Evolutionary conservation across 1,139 yeast species (phyloP).

Genomic region (Chernovozyma aurita): DNA sequence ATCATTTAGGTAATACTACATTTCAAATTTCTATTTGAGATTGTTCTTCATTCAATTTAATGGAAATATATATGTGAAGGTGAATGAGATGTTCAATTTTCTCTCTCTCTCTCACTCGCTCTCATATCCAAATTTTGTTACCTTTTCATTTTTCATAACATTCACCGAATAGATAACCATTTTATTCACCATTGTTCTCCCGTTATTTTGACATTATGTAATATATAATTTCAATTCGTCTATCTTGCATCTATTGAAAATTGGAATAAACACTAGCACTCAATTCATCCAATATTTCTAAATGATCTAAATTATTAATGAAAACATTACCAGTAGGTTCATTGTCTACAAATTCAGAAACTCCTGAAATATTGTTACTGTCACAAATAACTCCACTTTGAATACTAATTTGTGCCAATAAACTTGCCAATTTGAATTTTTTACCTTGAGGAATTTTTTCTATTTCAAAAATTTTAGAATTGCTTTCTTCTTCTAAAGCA

Average conservation of each 20-base stretch:
- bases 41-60: too few species aligned
- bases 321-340: slow-evolving; percentile 40
- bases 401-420: slow-evolving; percentile 62
- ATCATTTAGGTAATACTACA: too few species aligned
- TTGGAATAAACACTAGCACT: slow-evolving; percentile 90
- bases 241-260: slow-evolving; percentile 40
- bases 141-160: neutral
- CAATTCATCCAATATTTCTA: slow-evolving; percentile 74
- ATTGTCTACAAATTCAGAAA: slow-evolving; percentile 36
- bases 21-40: too few species aligned
- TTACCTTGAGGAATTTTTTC: slow-evolving; percentile 14
- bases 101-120: too few species aligned
- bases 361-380: slow-evolving; percentile 20
- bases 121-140: too few species aligned
- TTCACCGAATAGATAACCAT: neutral
- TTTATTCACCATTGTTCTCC: neutral
- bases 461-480: slow-evolving; percentile 16
- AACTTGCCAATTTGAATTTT: slow-evolving; percentile 59
- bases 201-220: too few species aligned
- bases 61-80: too few species aligned
- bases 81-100: too few species aligned
- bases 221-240: too few species aligned
- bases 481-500: slow-evolving; percentile 9
- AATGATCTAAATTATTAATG: slow-evolving; percentile 44
- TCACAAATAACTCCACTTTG: slow-evolving; percentile 58